Evolutionary conservation across 108 stramenopile species (phyloP), one percentile per base, ranked within the genome.

Genomic region (Cylindrotheca closterium): DNA sequence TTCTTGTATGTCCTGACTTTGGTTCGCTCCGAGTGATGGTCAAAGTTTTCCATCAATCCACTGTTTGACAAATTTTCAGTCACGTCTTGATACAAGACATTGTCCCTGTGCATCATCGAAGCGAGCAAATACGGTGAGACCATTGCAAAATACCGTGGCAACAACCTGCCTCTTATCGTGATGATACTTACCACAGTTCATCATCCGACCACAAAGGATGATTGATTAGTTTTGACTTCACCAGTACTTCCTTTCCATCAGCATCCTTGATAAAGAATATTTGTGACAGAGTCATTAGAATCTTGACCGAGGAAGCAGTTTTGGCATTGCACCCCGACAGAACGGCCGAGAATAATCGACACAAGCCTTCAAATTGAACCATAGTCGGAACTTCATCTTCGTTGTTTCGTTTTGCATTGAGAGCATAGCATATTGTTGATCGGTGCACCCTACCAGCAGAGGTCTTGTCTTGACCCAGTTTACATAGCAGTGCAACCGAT

Each of bases 211-310:
- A 91, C 12, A 91, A 60, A 1, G 74, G 48, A 50, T 91, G 89
- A 57, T 72, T 67, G 28, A 58, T 53, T 1, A 91, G 60, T 29
- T 55, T 56, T 18, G 53, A 70, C 26, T 81, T 83, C 4, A 87
- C 74, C 58, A 78, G 86, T 1, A 82, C 23, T 32, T 64, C 60
- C 55, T 74, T 57, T 12, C 30, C 48, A 30, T 63, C 63, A 8
- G 32, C 60, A 18, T 59, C 47, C 4, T 57, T 42, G 27, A 75
- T 58, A 37, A 71, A 87, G 60, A 87, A 91, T 24, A 80, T 85
- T 52, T 85, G 80, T 7, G 79, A 65, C 0, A 91, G 80, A 71
- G 83, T 86, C 84, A 91, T 91, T 4, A 68, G 58, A 84, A 91
- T 80, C 67, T 85, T 87, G 1, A 86, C 83, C 50, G 75, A 84